phyloP scores from a whole-genome alignment of 1,284 basidiomycete species.

The Tausonia pullulans region DNA sequence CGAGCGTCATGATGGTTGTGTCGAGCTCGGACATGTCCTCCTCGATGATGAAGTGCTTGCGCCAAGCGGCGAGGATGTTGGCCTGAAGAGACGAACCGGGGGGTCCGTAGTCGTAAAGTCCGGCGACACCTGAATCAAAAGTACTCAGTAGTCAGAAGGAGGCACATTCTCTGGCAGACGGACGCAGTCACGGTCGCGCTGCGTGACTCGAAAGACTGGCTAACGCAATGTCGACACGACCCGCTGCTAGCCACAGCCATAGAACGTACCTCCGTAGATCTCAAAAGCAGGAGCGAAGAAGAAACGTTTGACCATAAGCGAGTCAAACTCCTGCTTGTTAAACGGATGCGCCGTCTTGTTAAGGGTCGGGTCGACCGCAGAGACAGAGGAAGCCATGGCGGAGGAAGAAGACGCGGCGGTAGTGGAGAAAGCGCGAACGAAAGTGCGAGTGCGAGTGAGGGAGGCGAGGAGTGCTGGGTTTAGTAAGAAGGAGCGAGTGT shows the following conservation, averaged over 20 bases:
- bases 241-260: too few species aligned
- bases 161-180: too few species aligned
- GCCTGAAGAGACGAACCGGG: slow-evolving; percentile 91
- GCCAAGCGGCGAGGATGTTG: slow-evolving; percentile 94
- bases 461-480: too few species aligned
- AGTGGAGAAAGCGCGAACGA: too few species aligned
- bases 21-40: slow-evolving; percentile 99
- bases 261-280: slow-evolving; percentile 77
- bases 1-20: slow-evolving; percentile 93
- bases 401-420: neutral
- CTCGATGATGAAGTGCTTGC: slow-evolving; percentile 96
- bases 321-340: slow-evolving; percentile 77
- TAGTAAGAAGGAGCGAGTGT: too few species aligned
- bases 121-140: slow-evolving; percentile 62
- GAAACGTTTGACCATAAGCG: slow-evolving; percentile 80
- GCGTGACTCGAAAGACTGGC: too few species aligned
- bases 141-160: slow-evolving; percentile 1
- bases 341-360: slow-evolving; percentile 83
- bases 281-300: slow-evolving; percentile 98
- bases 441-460: too few species aligned
- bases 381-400: neutral
- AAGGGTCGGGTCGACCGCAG: slow-evolving; percentile 30
- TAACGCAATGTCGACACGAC: too few species aligned
- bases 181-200: too few species aligned
- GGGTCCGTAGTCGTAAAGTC: slow-evolving; percentile 91